Evolutionary conservation across 2,329 filamentous ascomycete species (phyloP).

Genomic region (Neoascochyta sp.): DNA sequence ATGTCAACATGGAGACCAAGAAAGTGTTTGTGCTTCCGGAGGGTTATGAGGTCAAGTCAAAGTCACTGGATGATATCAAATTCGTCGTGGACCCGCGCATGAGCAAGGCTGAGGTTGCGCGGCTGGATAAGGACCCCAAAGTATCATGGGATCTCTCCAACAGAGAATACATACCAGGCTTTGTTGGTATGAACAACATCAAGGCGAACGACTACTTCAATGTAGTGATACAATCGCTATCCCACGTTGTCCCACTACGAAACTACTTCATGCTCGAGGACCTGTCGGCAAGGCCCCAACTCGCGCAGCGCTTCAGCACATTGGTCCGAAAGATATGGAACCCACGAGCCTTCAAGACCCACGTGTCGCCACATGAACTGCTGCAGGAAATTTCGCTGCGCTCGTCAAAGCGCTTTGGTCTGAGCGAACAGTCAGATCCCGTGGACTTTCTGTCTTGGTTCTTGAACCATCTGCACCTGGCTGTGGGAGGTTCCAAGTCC

Average conservation of each 20-base stretch:
- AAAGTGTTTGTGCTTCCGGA: conserved; percentile 90
- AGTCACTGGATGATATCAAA: conserved; percentile 95
- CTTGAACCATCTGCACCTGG: conserved; percentile 89
- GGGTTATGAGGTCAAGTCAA: conserved; percentile 93
- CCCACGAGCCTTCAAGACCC: conserved; percentile 87
- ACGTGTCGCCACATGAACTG: conserved; percentile 95
- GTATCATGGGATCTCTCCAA: conserved; percentile 73
- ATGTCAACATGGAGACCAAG: conserved; percentile 94
- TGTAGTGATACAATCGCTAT: conserved; percentile 84
- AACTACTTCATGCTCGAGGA: conserved; percentile 91
- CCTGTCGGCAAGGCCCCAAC: conserved; percentile 68
- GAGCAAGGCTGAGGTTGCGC: conserved; percentile 72
- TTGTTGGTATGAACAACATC: conserved; percentile 99
- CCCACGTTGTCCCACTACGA: conserved; percentile 82
- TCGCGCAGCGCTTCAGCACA: conserved; percentile 83
- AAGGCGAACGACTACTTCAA: conserved; percentile 99
- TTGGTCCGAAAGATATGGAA: conserved; percentile 98
- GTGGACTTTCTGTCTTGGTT: conserved; percentile 98
- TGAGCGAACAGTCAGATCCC: conserved; percentile 88
- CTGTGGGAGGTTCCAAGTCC: conserved; percentile 82
- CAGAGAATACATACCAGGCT: conserved; percentile 86
- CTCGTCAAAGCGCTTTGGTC: conserved; percentile 87
- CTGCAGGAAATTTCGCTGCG: conserved; percentile 89
- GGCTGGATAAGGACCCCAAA: conserved; percentile 65
- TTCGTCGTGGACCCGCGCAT: conserved; percentile 93